phyloP scores from a whole-genome alignment of 2,329 filamentous ascomycete species.

The Cyphellophora attinorum region DNA sequence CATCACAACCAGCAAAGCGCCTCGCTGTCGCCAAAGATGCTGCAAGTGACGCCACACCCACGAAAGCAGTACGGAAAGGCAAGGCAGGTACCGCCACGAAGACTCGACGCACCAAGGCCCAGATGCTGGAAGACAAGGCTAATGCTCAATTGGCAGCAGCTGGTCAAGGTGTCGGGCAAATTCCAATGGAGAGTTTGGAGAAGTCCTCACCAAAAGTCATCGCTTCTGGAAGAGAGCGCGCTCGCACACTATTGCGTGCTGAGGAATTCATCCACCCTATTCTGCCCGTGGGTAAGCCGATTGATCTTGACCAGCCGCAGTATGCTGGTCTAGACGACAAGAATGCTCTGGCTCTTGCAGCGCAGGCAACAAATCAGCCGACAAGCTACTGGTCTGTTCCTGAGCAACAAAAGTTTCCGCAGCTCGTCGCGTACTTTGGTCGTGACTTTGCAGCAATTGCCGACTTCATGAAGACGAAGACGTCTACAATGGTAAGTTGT shows the following conservation, averaged over 20 bases:
- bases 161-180: constrained; percentile 1
- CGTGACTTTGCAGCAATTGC: constrained; percentile 40
- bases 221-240: constrained; percentile 6
- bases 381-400: constrained; percentile 45
- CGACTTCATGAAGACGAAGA: constrained; percentile 42
- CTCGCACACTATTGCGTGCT: constrained; percentile 11
- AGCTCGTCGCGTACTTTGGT: constrained; percentile 36
- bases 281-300: neutral
- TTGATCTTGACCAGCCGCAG: constrained; percentile 7
- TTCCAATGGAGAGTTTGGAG: constrained; percentile 8
- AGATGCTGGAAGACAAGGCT: constrained; percentile 16
- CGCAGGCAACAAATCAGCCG: constrained; percentile 23
- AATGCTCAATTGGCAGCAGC: constrained; percentile 2
- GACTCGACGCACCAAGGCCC: constrained; percentile 17
- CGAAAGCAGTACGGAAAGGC: constrained; percentile 14
- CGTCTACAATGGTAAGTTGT: constrained; percentile 38
- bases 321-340: constrained; percentile 1
- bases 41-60: constrained; percentile 20
- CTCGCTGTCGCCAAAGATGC: constrained; percentile 18
- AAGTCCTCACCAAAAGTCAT: constrained; percentile 10
- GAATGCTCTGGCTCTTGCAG: neutral
- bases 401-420: constrained; percentile 37
- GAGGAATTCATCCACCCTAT: constrained; percentile 7
- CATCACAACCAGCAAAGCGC: constrained; percentile 21
- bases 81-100: constrained; percentile 17